phyloP scores from a whole-genome alignment of 331 rosid genomes.

The Malus hybrid region DNA sequence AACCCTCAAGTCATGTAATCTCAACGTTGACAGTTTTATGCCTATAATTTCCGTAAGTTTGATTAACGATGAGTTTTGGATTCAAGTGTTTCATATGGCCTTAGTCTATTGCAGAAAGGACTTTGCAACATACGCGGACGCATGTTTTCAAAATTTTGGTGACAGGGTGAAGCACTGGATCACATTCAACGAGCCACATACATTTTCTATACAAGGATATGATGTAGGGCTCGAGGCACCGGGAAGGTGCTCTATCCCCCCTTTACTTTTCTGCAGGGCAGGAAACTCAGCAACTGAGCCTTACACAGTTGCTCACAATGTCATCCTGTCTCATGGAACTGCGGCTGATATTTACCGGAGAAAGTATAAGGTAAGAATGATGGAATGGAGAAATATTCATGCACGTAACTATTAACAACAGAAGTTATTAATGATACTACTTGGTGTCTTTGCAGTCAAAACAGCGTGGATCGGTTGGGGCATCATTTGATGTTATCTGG shows the following conservation, averaged over 20 bases:
- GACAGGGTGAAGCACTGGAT: slow-evolving; percentile 96
- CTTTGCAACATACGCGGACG: slow-evolving; percentile 67
- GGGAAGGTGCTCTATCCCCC: slow-evolving; percentile 81
- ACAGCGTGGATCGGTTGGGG: slow-evolving; percentile 73
- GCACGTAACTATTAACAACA: background rate
- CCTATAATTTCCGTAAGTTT: background rate
- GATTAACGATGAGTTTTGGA: background rate
- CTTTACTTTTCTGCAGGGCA: slow-evolving; percentile 42
- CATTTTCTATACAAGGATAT: slow-evolving; percentile 79
- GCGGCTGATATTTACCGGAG: slow-evolving; percentile 52
- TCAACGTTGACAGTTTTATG: background rate
- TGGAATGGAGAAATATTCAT: background rate
- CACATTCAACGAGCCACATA: slow-evolving; percentile 96
- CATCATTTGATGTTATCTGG: slow-evolving; percentile 87
- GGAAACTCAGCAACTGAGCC: slow-evolving; percentile 92
- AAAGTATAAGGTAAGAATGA: slow-evolving; percentile 60
- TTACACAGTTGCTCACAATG: slow-evolving; percentile 79
- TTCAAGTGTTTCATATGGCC: background rate
- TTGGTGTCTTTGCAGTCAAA: slow-evolving; percentile 23
- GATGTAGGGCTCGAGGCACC: slow-evolving; percentile 88
- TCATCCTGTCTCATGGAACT: slow-evolving; percentile 65
- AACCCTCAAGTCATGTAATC: slow-evolving; percentile 58
- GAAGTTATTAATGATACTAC: background rate
- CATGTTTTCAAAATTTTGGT: slow-evolving; percentile 80
- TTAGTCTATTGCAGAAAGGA: slow-evolving; percentile 51